Conservation (phyloP, 1,284 basidiomycete species). For the Marasmius sp. region DNA sequence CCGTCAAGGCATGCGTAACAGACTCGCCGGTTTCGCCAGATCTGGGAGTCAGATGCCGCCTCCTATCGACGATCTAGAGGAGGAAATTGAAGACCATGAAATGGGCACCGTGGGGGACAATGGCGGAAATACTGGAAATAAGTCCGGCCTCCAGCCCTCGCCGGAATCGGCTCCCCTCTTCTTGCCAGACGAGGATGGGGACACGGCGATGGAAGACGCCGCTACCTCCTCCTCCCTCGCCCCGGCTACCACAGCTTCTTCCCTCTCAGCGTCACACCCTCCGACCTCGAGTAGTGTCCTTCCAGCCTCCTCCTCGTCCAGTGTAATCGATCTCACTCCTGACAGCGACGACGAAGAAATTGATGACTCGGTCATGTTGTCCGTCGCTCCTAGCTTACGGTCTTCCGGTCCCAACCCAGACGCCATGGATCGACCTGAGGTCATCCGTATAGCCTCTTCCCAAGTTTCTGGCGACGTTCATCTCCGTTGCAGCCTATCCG, state of each 20-base stretch:
- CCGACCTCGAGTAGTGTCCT: slow-evolving; percentile 5
- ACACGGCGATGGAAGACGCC: slow-evolving; percentile 2
- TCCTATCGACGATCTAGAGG: slow-evolving; percentile 2
- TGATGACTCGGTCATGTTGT: neutral
- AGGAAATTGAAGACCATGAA: neutral
- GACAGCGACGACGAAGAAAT: slow-evolving; percentile 7
- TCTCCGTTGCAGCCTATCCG: slow-evolving; percentile 46
- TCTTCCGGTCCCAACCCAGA: slow-evolving; percentile 18
- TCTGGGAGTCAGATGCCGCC: slow-evolving; percentile 8
- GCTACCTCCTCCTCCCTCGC: neutral
- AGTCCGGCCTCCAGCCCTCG: neutral
- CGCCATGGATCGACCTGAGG: slow-evolving; percentile 35
- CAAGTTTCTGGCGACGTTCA: slow-evolving; percentile 32
- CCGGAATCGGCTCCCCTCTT: slow-evolving; percentile 1
- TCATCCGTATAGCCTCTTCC: slow-evolving; percentile 38
- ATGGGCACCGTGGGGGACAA: neutral
- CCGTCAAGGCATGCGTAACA: slow-evolving; percentile 7
- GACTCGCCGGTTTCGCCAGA: slow-evolving; percentile 11
- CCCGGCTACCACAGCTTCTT: neutral
- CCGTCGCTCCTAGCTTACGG: neutral
- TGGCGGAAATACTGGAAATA: neutral
- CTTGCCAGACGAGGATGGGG: slow-evolving; percentile 7
- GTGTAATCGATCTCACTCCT: slow-evolving; percentile 9
- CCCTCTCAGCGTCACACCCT: slow-evolving; percentile 1
- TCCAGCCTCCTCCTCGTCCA: slow-evolving; percentile 4